Base-by-base conservation (phyloP, 352 stramenopile genomes). In the Thalassiosira exigua region DNA sequence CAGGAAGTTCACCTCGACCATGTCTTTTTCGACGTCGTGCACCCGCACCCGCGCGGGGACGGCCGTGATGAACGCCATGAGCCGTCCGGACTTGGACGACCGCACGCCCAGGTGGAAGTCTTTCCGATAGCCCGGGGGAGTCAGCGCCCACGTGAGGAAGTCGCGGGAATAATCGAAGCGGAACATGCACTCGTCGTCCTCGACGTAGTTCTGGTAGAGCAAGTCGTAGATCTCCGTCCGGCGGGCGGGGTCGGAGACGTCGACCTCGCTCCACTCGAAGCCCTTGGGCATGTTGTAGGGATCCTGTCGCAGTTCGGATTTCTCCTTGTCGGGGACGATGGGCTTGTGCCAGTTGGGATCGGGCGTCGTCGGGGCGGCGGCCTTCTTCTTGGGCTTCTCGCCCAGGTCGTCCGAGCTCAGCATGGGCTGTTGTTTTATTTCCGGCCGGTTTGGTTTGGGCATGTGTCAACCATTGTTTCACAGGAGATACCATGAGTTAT, bases 1-100 rank as follows among this genome's bases (percentile, higher is more conserved):
- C 7, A 99, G 88, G 83, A 99, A 99, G 86, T 99, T 99, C 68
- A 99, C 98, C 84, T 99, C 96, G 0, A 96, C 96, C 64, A 85
- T 88, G 21, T 74, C 56, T 46, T 94, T 86, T 27, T 91, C 87
- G 17, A 83, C 72, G 1, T 83, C 65, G 92, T 90, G 78, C 24
- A 95, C 94, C 27, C 84, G 77, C 2, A 95, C 84, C 41, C 81
- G 93, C 64, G 94, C 96, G 0, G 97, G 97, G 60, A 99, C 95
- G 7, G 91, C 97, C 14, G 92, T 97, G 84, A 99, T 99, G 71
- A 99, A 98, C 3, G 95, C 98, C 69, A 99, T 94, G 30, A 99
- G 93, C 80, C 98, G 97, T 58, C 93, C 88, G 27, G 81, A 97
- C 69, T 96, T 95, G 14, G 79, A 86, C 27, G 92, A 95, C 50